A percentile compares a stretch with the other conserved stretches of the same genome.
phyloP scores from a whole-genome alignment of 768 basidiomycete species.

The Melanogaster broomeanus region DNA sequence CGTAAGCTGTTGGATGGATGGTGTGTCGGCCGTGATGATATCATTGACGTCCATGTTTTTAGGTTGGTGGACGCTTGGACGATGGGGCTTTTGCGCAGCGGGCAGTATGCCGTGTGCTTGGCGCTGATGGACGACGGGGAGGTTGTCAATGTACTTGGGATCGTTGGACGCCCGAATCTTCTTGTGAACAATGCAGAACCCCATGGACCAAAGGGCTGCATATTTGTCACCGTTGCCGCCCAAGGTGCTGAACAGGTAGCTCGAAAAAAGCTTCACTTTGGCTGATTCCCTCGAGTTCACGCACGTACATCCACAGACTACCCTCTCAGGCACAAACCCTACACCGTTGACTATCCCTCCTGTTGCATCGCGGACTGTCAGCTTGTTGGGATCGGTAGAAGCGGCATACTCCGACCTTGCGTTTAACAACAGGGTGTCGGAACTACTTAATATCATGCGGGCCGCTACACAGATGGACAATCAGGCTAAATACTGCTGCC shows the following conservation, averaged over 20 bases:
- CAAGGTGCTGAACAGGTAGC: conserved; percentile 78
- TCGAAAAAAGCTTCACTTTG: neutral
- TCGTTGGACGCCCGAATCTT: conserved; percentile 93
- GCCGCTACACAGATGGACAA: conserved; percentile 87
- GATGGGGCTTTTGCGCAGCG: conserved; percentile 89
- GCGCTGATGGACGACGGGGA: conserved; percentile 78
- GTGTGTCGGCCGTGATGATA: neutral
- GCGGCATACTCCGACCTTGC: conserved; percentile 89
- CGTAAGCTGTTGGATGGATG: conserved; percentile 46
- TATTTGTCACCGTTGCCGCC: conserved; percentile 85
- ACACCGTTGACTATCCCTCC: conserved; percentile 49
- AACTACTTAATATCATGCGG: conserved; percentile 63
- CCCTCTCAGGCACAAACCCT: conserved; percentile 52
- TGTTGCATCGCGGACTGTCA: conserved; percentile 47
- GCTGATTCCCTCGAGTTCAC: neutral
- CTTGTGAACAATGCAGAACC: conserved; percentile 55
- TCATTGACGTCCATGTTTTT: neutral
- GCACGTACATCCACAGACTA: conserved; percentile 39
- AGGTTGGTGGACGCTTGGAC: conserved; percentile 91
- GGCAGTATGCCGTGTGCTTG: conserved; percentile 91
- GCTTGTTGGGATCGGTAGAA: conserved; percentile 91
- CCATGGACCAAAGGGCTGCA: conserved; percentile 66
- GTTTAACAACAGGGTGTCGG: conserved; percentile 74
- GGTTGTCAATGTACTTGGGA: conserved; percentile 80
- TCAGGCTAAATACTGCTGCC: conserved; percentile 91